Evolutionary conservation across 345 rosid genomes (phyloP).

Genomic region (Stellera chamaejasme): DNA sequence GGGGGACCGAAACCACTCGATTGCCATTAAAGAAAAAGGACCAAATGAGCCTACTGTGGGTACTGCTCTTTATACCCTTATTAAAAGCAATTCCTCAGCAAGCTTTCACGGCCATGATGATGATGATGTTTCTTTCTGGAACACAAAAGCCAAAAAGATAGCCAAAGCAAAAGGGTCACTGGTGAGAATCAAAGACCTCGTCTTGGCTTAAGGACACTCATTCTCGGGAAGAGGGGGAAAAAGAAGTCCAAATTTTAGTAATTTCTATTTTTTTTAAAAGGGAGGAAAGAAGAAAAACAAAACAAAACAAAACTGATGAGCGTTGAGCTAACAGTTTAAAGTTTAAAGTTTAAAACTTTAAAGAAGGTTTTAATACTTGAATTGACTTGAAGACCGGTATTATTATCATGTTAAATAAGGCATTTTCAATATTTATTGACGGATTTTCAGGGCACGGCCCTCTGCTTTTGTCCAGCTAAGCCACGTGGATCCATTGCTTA

Average conservation of each 20-base stretch:
- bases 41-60: neutral
- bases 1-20: slow-evolving; percentile 25
- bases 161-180: slow-evolving; percentile 23
- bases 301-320: neutral
- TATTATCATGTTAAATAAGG: slow-evolving; percentile 1
- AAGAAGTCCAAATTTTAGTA: no score
- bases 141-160: slow-evolving; percentile 13
- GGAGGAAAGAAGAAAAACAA: no score
- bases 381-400: neutral
- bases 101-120: slow-evolving; percentile 18
- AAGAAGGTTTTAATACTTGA: no score
- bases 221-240: slow-evolving; percentile 8
- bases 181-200: slow-evolving; percentile 26
- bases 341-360: no score
- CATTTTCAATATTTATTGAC: neutral
- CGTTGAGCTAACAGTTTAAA: no score
- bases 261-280: no score
- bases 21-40: slow-evolving; percentile 23
- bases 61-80: slow-evolving; percentile 14
- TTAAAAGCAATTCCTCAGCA: slow-evolving; percentile 7
- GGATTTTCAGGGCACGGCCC: slow-evolving; percentile 14
- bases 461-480: slow-evolving; percentile 25
- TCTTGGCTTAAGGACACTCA: slow-evolving; percentile 48
- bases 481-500: slow-evolving; percentile 29
- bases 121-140: slow-evolving; percentile 10